These are phyloP conservation scores for Rhodofomes roseus DNA, from an alignment of 1,284 basidiomycete genomes.

Conservation along the genomic window DNA sequence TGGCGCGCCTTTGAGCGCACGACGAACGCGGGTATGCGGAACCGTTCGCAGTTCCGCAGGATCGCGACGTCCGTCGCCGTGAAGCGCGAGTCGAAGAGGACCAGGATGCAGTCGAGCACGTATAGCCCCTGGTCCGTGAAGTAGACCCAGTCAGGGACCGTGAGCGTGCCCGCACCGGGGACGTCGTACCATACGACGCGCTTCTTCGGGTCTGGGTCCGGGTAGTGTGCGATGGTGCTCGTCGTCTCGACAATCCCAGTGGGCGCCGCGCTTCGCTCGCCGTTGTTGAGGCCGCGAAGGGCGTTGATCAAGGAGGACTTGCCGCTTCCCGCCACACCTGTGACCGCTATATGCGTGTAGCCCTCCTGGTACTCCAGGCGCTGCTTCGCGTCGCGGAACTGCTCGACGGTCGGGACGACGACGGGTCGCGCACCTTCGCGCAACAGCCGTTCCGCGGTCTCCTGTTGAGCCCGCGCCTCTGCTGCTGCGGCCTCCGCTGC, in stretches of 20 bases:
- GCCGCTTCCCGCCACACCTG: slow-evolving; percentile 4
- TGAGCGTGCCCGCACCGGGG: not conserved
- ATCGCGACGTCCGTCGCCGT: slow-evolving; percentile 1
- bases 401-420: not conserved
- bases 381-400: not conserved
- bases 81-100: slow-evolving; percentile 1
- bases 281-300: slow-evolving; percentile 2
- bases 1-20: slow-evolving; percentile 3
- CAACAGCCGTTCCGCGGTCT: not conserved
- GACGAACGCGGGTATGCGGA: slow-evolving; percentile 2
- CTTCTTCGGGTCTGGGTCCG: not conserved
- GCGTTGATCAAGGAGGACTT: slow-evolving; percentile 8
- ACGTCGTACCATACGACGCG: slow-evolving; percentile 2
- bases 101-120: slow-evolving; percentile 1
- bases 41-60: not conserved
- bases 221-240: not conserved
- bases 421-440: slow-evolving; percentile 1
- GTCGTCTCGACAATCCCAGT: not conserved
- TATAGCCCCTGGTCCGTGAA: slow-evolving; percentile 5
- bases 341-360: not conserved
- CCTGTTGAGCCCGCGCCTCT: not conserved
- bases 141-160: not conserved
- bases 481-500: not conserved
- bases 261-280: not conserved
- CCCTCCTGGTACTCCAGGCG: slow-evolving; percentile 1